Conservation (phyloP, 2,329 filamentous ascomycete genomes). For the Albifimbria verrucaria region DNA sequence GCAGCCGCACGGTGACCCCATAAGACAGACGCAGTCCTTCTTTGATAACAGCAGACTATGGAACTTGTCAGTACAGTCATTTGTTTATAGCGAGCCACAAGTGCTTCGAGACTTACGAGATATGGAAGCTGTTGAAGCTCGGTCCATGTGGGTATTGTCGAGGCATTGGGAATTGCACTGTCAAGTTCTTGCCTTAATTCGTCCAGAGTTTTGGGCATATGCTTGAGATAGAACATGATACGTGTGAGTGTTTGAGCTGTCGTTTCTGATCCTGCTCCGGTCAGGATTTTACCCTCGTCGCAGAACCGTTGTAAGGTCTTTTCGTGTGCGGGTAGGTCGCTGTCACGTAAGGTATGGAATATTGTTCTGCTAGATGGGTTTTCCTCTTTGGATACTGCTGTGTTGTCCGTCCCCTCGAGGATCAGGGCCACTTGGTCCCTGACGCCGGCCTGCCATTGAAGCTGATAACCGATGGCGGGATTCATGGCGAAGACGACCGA, state of each 20-base stretch:
- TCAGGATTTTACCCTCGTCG: constrained; percentile 28
- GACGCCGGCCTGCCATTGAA: background rate
- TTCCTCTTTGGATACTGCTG: background rate
- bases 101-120: constrained; percentile 19
- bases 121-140: constrained; percentile 31
- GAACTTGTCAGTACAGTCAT: background rate
- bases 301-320: constrained; percentile 27
- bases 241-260: constrained; percentile 29
- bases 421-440: background rate
- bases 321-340: constrained; percentile 25
- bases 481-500: constrained; percentile 15
- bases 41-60: constrained; percentile 25
- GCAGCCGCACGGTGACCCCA: constrained; percentile 24
- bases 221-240: constrained; percentile 32
- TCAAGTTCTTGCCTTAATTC: constrained; percentile 31
- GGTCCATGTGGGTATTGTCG: constrained; percentile 17
- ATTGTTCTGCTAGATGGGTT: constrained; percentile 19
- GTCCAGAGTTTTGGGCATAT: constrained; percentile 22
- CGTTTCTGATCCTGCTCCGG: constrained; percentile 35
- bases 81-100: background rate
- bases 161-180: constrained; percentile 5
- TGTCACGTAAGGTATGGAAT: constrained; percentile 26
- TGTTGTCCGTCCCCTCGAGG: constrained; percentile 8
- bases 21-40: constrained; percentile 33
- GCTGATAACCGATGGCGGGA: constrained; percentile 5